These are phyloP conservation scores for Dimargaris verticillata DNA, from an alignment of 192 early-diverging fungal genomes.

Conservation along the genomic window DNA sequence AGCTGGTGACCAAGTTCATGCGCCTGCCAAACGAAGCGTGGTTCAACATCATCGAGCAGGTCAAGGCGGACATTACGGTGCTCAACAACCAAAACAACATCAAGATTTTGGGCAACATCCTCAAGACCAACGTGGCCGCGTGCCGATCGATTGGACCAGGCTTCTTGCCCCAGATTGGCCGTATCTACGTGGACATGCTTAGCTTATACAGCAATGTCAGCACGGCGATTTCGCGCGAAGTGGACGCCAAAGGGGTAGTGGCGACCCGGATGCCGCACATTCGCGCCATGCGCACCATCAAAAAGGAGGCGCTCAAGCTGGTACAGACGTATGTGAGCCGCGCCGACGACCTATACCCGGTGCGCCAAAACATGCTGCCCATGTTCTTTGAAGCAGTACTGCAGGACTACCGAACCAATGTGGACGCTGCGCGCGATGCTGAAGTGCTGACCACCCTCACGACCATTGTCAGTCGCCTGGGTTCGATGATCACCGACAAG, in stretches of 20 bases:
- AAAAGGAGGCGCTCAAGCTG: slow-evolving; percentile 85
- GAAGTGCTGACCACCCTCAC: slow-evolving; percentile 90
- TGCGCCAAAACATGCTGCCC: slow-evolving; percentile 75
- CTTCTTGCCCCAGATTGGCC: slow-evolving; percentile 75
- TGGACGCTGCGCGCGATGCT: slow-evolving; percentile 80
- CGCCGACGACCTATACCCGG: slow-evolving; percentile 66
- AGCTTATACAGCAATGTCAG: slow-evolving; percentile 82
- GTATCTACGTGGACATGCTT: slow-evolving; percentile 81
- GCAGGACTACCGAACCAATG: slow-evolving; percentile 72
- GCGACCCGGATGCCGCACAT: slow-evolving; percentile 83
- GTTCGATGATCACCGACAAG: slow-evolving; percentile 61
- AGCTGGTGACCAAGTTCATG: slow-evolving; percentile 76
- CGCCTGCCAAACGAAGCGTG: slow-evolving; percentile 77
- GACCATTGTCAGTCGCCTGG: slow-evolving; percentile 65
- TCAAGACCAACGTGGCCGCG: slow-evolving; percentile 90
- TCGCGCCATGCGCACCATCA: slow-evolving; percentile 83
- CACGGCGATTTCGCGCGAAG: slow-evolving; percentile 58
- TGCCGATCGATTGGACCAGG: slow-evolving; percentile 76
- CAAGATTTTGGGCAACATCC: slow-evolving; percentile 78
- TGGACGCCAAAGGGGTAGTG: slow-evolving; percentile 64
- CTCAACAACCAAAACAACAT: slow-evolving; percentile 65
- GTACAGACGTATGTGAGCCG: slow-evolving; percentile 84
- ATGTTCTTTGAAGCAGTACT: slow-evolving; percentile 81
- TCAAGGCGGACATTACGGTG: slow-evolving; percentile 41
- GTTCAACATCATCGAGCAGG: slow-evolving; percentile 62